Evolutionary conservation across 768 basidiomycete genomes (phyloP).

Genomic region (Lactifluus rugatus): DNA sequence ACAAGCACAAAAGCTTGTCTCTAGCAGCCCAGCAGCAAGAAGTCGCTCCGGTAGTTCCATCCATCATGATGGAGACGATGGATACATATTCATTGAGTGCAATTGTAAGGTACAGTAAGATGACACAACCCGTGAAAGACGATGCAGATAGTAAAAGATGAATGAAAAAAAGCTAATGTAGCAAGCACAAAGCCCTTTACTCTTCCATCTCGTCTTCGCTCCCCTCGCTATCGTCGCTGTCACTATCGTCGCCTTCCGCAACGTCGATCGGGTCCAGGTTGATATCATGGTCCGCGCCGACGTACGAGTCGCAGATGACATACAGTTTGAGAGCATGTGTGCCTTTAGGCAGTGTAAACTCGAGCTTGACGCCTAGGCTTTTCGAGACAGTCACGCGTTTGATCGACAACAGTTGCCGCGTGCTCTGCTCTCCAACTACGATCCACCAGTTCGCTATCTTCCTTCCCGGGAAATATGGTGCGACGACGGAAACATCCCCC

Average conservation of each 20-base stretch:
- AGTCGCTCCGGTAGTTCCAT: background rate
- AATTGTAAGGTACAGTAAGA: background rate
- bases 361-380: slow-evolving; percentile 72
- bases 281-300: slow-evolving; percentile 90
- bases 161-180: background rate
- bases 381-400: slow-evolving; percentile 78
- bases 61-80: too few species aligned
- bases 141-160: background rate
- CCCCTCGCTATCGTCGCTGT: slow-evolving; percentile 52
- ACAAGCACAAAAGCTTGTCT: background rate
- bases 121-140: background rate
- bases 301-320: slow-evolving; percentile 87
- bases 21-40: background rate
- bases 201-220: slow-evolving; percentile 58
- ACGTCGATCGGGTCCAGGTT: slow-evolving; percentile 74
- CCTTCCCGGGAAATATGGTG: slow-evolving; percentile 83
- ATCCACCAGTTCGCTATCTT: slow-evolving; percentile 98
- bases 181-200: slow-evolving; percentile 19
- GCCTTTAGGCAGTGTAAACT: slow-evolving; percentile 83
- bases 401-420: slow-evolving; percentile 76
- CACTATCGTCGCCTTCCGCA: slow-evolving; percentile 83
- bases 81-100: background rate
- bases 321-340: slow-evolving; percentile 74
- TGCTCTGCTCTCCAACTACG: slow-evolving; percentile 76
- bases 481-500: slow-evolving; percentile 77